These are phyloP conservation scores for Calonectria honghensis DNA, from an alignment of 2,329 filamentous ascomycete genomes.

Conservation along the genomic window DNA sequence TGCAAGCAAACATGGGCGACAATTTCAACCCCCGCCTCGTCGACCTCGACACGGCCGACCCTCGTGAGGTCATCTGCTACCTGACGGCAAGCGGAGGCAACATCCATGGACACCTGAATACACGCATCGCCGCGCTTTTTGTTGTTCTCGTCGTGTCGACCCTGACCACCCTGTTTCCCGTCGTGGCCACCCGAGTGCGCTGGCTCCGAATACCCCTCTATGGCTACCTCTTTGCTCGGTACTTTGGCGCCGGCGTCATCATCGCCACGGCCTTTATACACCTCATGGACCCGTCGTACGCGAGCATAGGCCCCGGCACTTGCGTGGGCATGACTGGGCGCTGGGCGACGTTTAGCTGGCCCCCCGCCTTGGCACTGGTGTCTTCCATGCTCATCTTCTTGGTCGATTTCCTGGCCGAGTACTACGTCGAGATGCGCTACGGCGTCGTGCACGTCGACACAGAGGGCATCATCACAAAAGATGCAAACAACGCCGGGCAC, in stretches of 20 bases:
- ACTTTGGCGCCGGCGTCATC: constrained; percentile 20
- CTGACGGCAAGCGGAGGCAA: neutral
- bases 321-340: constrained; percentile 13
- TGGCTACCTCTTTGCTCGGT: constrained; percentile 17
- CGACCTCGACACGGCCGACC: constrained; percentile 18
- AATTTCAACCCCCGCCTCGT: neutral
- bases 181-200: constrained; percentile 1
- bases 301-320: neutral
- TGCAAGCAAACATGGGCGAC: neutral
- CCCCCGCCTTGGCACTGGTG: neutral
- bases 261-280: constrained; percentile 12
- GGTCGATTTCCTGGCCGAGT: constrained; percentile 19
- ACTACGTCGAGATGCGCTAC: constrained; percentile 15
- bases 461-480: neutral
- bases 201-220: constrained; percentile 4
- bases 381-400: constrained; percentile 2
- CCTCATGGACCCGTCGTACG: neutral
- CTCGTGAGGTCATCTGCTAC: constrained; percentile 17
- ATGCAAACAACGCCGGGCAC: no score
- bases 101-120: neutral
- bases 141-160: constrained; percentile 2
- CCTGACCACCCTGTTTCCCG: neutral
- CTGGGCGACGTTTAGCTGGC: constrained; percentile 2
- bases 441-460: neutral
- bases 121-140: neutral